Percentiles rank a stretch among this genome's conserved stretches.
Evolutionary conservation across 495 filamentous ascomycete species (phyloP).

Genomic region (Glonium stellatum): DNA sequence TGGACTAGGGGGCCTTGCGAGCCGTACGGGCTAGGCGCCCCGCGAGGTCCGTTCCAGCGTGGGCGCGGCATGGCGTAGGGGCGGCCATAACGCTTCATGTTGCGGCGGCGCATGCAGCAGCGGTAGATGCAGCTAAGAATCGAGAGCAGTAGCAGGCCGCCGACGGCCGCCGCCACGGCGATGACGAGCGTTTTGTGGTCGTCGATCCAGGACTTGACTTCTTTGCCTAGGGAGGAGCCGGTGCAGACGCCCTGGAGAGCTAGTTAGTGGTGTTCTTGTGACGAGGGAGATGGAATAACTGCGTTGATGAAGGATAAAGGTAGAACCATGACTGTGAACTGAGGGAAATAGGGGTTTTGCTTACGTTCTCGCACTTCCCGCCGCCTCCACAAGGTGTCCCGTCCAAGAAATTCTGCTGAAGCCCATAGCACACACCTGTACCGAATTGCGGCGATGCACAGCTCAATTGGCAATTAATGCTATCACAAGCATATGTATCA

Average conservation of each 20-base stretch:
- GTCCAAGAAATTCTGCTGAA: conserved; percentile 91
- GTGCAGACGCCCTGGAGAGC: conserved; percentile 36
- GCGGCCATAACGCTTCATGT: not conserved
- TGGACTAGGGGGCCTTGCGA: not conserved
- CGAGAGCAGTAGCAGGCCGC: conserved; percentile 36
- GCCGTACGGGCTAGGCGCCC: not conserved
- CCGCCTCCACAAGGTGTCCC: conserved; percentile 81
- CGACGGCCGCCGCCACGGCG: conserved; percentile 35
- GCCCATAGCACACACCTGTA: conserved; percentile 56
- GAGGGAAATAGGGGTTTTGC: conserved; percentile 9
- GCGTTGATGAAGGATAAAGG: not conserved
- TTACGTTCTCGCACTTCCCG: conserved; percentile 64
- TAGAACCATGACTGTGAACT: not conserved
- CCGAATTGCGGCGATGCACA: conserved; percentile 69
- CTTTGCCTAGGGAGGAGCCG: conserved; percentile 35
- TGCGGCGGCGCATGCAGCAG: conserved; percentile 24
- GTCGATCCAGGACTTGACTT: conserved; percentile 41
- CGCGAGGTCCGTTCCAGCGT: not conserved
- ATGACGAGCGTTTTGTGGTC: conserved; percentile 41
- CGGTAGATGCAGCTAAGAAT: conserved; percentile 34
- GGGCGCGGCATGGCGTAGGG: not conserved
- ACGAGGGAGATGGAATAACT: not conserved
- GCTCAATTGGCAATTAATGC: conserved; percentile 61
- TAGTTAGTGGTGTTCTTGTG: conserved; percentile 2
- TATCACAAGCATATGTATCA: conserved; percentile 75